phyloP scores from a whole-genome alignment of 2,329 filamentous ascomycete genomes.

The Pleomassaria siparia region DNA sequence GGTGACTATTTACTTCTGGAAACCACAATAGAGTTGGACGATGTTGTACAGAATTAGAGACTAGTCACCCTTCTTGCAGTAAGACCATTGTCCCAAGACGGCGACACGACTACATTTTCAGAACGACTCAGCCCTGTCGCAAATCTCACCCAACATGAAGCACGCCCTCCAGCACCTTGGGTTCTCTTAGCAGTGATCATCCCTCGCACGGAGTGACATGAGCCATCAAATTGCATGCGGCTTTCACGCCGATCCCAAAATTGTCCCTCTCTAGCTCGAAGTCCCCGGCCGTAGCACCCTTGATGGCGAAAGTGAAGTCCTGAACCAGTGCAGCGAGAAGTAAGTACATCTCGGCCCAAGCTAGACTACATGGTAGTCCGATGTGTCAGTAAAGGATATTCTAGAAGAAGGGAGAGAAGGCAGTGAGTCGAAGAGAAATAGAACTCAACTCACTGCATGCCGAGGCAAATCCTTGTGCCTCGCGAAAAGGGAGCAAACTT shows the following conservation, averaged over 20 bases:
- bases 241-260: conserved; percentile 12
- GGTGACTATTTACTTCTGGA: too few relatives aligned
- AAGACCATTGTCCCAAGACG: too few relatives aligned
- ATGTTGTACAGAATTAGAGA: too few relatives aligned
- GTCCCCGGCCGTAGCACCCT: conserved; percentile 6
- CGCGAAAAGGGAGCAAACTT: conserved; percentile 12
- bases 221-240: conserved; percentile 5
- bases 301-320: conserved; percentile 6
- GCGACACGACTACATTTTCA: too few relatives aligned
- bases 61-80: too few relatives aligned
- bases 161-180: too few relatives aligned
- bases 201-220: neutral
- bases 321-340: conserved; percentile 9
- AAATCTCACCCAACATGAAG: too few relatives aligned
- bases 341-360: conserved; percentile 14
- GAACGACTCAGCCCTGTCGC: too few relatives aligned
- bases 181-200: neutral
- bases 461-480: conserved; percentile 13
- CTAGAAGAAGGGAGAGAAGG: neutral
- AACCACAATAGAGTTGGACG: too few relatives aligned
- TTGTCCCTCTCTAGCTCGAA: conserved; percentile 13
- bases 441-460: conserved; percentile 11
- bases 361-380: conserved; percentile 5
- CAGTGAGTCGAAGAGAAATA: neutral
- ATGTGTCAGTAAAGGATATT: neutral